These are phyloP conservation scores for Murraya koenigii DNA, from an alignment of 345 rosid genomes.

Conservation along the genomic window DNA sequence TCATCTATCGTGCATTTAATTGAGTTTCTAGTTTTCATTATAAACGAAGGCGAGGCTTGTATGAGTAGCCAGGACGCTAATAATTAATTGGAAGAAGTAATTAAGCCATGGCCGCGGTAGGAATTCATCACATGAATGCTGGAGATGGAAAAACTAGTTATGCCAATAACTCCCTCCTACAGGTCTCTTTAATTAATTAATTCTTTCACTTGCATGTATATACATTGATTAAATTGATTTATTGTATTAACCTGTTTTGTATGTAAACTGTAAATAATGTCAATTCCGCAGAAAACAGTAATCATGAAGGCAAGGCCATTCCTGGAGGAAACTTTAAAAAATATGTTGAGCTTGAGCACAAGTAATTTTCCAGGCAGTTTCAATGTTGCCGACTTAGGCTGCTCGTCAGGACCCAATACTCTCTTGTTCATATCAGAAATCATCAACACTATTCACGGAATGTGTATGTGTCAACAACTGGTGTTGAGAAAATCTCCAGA, in stretches of 20 bases:
- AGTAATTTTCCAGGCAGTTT: conserved; percentile 20
- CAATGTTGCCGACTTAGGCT: conserved; percentile 43
- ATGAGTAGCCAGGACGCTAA: background rate
- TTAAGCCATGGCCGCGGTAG: background rate
- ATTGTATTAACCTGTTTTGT: background rate
- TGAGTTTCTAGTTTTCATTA: background rate
- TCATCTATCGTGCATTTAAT: too few species aligned
- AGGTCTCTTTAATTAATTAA: background rate
- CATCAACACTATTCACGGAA: conserved; percentile 14
- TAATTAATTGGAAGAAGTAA: background rate
- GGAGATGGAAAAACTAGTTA: conserved; percentile 19
- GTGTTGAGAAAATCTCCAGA: conserved; percentile 14
- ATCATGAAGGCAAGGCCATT: background rate
- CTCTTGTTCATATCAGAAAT: conserved; percentile 16
- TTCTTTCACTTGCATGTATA: background rate
- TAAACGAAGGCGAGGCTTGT: background rate
- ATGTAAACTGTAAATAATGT: background rate
- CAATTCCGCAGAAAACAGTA: background rate
- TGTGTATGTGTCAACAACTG: background rate
- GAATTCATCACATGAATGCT: conserved; percentile 12
- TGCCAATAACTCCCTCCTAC: conserved; percentile 8
- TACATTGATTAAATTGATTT: background rate
- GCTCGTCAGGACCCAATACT: conserved; percentile 49
- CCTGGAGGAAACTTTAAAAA: background rate
- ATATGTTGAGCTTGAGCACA: background rate